Evolutionary conservation across 1,284 basidiomycete species (phyloP).

Genomic region (Cryptococcus jaspeensis): DNA sequence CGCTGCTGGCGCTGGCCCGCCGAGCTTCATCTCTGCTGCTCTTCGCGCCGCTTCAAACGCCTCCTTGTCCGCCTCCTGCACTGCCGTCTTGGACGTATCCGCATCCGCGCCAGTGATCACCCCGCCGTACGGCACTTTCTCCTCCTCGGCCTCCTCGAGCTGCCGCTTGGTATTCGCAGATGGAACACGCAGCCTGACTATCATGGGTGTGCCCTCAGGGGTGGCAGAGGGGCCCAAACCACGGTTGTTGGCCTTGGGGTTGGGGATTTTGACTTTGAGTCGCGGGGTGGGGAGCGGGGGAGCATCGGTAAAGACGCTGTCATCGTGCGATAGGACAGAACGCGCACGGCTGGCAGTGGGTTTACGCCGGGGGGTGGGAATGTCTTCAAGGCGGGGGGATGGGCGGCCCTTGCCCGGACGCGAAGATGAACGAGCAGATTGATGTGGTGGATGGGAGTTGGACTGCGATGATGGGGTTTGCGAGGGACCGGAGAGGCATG

Average conservation of each 20-base stretch:
- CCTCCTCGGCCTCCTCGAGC: conserved; percentile 41
- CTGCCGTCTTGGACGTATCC: conserved; percentile 70
- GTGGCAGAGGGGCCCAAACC: conserved; percentile 7
- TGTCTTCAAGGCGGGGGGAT: background rate
- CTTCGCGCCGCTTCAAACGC: conserved; percentile 72
- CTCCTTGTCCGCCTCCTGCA: conserved; percentile 66
- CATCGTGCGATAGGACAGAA: background rate
- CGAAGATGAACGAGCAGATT: conserved; percentile 1
- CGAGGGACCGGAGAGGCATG: conserved; percentile 8
- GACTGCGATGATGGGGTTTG: background rate
- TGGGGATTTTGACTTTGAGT: conserved; percentile 25
- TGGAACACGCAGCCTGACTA: conserved; percentile 36
- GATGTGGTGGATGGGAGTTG: background rate
- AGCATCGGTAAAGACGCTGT: conserved; percentile 11
- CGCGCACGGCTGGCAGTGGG: background rate
- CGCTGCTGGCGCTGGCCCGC: conserved; percentile 33
- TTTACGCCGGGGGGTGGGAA: background rate
- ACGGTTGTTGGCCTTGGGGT: conserved; percentile 10
- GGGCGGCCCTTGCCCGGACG: conserved; percentile 22
- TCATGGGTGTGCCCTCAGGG: conserved; percentile 20
- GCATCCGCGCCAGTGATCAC: conserved; percentile 69
- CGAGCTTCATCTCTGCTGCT: conserved; percentile 62
- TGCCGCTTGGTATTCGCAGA: conserved; percentile 26
- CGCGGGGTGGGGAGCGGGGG: background rate
- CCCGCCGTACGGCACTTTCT: conserved; percentile 69